A percentile compares a stretch with the other conserved stretches of the same genome.
Conservation (phyloP, 495 filamentous ascomycete genomes). For the Penicillium waksmanii region DNA sequence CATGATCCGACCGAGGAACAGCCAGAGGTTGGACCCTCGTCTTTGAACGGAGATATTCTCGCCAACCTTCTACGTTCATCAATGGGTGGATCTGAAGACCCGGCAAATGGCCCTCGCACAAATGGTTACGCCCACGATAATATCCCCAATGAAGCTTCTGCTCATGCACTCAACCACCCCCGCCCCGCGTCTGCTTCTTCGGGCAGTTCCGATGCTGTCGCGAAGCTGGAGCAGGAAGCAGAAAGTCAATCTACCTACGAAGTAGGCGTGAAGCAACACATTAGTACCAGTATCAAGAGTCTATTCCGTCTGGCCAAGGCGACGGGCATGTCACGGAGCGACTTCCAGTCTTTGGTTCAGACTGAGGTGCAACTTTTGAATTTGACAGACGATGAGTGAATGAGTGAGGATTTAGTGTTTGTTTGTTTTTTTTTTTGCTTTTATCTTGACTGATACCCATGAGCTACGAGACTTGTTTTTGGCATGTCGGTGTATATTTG, state of each 20-base stretch:
- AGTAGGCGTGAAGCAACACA: conserved; percentile 84
- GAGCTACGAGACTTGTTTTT: conserved; percentile 22
- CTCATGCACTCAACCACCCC: conserved; percentile 43
- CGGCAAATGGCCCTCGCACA: conserved; percentile 20
- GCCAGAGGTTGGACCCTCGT: conserved; percentile 52
- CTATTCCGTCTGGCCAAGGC: conserved; percentile 79
- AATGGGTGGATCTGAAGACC: conserved; percentile 22
- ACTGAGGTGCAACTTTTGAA: conserved; percentile 79
- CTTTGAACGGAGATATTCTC: conserved; percentile 57
- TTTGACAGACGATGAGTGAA: conserved; percentile 64
- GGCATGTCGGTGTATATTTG: conserved; percentile 16
- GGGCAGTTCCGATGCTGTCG: conserved; percentile 61
- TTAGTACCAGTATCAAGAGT: conserved; percentile 85
- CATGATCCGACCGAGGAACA: conserved; percentile 75
- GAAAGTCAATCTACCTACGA: conserved; percentile 69
- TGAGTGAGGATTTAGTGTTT: conserved; percentile 24
- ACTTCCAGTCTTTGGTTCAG: conserved; percentile 81
- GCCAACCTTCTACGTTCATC: conserved; percentile 40
- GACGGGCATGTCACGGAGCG: conserved; percentile 77
- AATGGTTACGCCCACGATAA: conserved; percentile 30
- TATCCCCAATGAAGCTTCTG: conserved; percentile 25
- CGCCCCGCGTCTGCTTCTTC: conserved; percentile 56
- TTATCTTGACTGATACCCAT: conserved; percentile 30
- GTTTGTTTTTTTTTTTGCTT: conserved; percentile 26
- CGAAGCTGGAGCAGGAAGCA: conserved; percentile 67